Base-by-base conservation (phyloP, 306 rosid genomes). In the Trifolium fragiferum region DNA sequence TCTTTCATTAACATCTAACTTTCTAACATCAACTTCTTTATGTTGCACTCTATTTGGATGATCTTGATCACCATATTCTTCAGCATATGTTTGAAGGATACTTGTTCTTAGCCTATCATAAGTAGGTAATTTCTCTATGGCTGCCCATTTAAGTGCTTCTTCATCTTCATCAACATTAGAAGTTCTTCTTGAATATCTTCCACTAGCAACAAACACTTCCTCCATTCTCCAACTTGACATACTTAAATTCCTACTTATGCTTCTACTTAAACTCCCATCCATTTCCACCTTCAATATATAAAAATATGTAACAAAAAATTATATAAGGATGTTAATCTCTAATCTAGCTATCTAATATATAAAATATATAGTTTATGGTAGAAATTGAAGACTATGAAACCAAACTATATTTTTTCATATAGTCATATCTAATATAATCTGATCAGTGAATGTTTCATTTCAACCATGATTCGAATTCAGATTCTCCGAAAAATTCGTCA, bases 101-200 rank as follows among this genome's bases (percentile, higher is more conserved):
- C 97, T 86, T 40, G 98, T 93, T 78, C 97, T 82, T 2, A 93
- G 82, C 40, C 98, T 87, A 77, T 89, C 80, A 51, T 91, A 93
- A 4, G 98, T 93, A 1, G 98, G 98, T 3, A 93, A 75, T 53
- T 77, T 93, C 74, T 93, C 98, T 62, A 93, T 91, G 65, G 97
- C 98, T 25, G 98, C 97, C 98, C 98, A 91, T 16, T 60, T 88
- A 7, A 93, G 87, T 72, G 98, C 91, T 68, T 93, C 98, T 75
- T 93, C 96, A 21, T 93, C 98, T 18, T 93, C 96, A 1, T 87
- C 90, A 9, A 60, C 77, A 1, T 43, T 82, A 2, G 80, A 73
- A 16, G 79, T 87, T 64, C 97, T 83, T 32, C 90, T 76, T 0
- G 98, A 93, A 25, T 81, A 80, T 43, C 82, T 32, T 0, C 83